Evolutionary conservation across 1,139 yeast genomes (phyloP), one percentile per base, ranked within the genome.

Genomic region (Sugiyamaella pinicola): DNA sequence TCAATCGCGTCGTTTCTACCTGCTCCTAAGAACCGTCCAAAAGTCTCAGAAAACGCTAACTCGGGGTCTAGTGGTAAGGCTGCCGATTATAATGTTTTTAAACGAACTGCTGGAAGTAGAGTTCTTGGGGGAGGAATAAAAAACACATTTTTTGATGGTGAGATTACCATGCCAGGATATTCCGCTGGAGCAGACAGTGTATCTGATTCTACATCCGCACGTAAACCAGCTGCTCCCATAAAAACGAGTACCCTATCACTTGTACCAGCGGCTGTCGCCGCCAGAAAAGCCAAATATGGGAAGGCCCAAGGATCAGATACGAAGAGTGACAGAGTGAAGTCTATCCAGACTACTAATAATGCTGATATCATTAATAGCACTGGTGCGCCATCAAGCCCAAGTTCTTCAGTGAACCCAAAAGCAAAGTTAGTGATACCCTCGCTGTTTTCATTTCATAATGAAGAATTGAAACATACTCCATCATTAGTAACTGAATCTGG

Each of bases 221-320:
- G n/a, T 26, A 26, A 9, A 9, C 8, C 31, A 26, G 31, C 10
- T 26, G 9, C 31, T 26, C 42, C 50, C 13, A 46, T 51, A 28
- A 48, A 53, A 10, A 47, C 12, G 15, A 35, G 34, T 22, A 51
- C 46, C 49, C 55, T 38, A 51, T 17, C 19, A 38, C 49, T 64
- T 7, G 56, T 64, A 2, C 66, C 68, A 13, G 66, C 67, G 1
- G 53, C 66, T 7, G 64, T 63, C 5, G 58, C 62, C n/a, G 67
- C 66, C 2, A 49, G 64, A n/a, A 52, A 47, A 21, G 65, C 64
- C n/a, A 64, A 63, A 46, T 57, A 61, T 28, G 65, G 61, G 17
- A 26, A 7, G 31, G n/a, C 31, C 9, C 8, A 26, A 26, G 9
- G 12, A 26, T 26, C 12, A 35, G 37, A 33, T 13, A 15, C 46